Evolutionary conservation across 2,329 filamentous ascomycete species (phyloP).

Genomic region (Penicillium sp.): DNA sequence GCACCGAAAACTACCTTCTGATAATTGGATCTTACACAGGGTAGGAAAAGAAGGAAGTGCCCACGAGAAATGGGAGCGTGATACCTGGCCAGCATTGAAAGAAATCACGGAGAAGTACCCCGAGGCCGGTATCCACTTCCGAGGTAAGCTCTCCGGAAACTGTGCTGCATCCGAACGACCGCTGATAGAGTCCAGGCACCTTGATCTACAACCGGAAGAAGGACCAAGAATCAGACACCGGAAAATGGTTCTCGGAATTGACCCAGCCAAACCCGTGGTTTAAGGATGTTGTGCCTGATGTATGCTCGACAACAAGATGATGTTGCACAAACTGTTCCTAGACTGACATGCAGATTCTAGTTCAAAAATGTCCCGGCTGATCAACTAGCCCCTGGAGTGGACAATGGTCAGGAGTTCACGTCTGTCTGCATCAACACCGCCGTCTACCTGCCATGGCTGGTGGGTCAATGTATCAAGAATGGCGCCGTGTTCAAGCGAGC

Average conservation of each 20-base stretch:
- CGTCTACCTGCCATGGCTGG: slow-evolving; percentile 81
- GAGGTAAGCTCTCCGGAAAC: slow-evolving; percentile 46
- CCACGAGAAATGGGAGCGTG: slow-evolving; percentile 54
- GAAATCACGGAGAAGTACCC: slow-evolving; percentile 61
- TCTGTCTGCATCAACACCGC: slow-evolving; percentile 90
- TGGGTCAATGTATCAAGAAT: slow-evolving; percentile 71
- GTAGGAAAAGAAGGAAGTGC: slow-evolving; percentile 39
- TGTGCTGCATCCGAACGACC: not conserved
- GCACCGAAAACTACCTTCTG: not conserved
- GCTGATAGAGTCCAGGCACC: slow-evolving; percentile 38
- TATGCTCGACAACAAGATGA: slow-evolving; percentile 31
- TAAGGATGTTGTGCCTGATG: slow-evolving; percentile 65
- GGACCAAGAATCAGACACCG: slow-evolving; percentile 55
- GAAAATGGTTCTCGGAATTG: slow-evolving; percentile 63
- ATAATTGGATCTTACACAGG: slow-evolving; percentile 23
- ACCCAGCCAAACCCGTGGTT: slow-evolving; percentile 69
- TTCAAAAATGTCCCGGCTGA: slow-evolving; percentile 58
- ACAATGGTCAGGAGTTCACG: slow-evolving; percentile 71
- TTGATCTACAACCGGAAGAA: slow-evolving; percentile 60
- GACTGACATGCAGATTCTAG: slow-evolving; percentile 30
- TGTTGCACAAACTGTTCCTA: not conserved
- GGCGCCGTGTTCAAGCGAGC: slow-evolving; percentile 66
- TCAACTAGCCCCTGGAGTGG: slow-evolving; percentile 61
- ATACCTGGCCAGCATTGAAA: slow-evolving; percentile 62
- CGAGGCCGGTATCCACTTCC: slow-evolving; percentile 77